phyloP scores from a whole-genome alignment of 2,329 filamentous ascomycete species.

The Diaporthe helianthi region DNA sequence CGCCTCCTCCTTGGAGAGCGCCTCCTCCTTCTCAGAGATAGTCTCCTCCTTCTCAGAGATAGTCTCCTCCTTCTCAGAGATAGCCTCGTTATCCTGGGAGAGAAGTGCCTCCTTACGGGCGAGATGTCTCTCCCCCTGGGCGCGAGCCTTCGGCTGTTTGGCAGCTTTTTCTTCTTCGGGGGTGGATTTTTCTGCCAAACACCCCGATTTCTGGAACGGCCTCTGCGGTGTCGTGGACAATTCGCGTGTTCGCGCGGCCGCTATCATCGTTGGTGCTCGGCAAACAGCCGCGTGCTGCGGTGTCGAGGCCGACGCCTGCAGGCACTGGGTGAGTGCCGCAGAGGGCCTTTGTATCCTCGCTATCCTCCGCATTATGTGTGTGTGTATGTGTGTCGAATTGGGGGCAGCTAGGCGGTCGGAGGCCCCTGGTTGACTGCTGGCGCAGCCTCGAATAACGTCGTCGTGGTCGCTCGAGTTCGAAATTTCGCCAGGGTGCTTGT shows the following conservation, averaged over 20 bases:
- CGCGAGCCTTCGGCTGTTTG: too few species aligned
- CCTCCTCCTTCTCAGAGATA: too few species aligned
- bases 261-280: slow-evolving; percentile 16
- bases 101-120: too few species aligned
- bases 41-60: too few species aligned
- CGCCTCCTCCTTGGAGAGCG: too few species aligned
- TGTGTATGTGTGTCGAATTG: slow-evolving; percentile 3
- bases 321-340: slow-evolving; percentile 28
- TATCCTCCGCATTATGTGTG: slow-evolving; percentile 33
- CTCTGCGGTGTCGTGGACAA: slow-evolving; percentile 32
- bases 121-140: too few species aligned
- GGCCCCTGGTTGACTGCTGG: neutral
- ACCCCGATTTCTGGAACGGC: neutral
- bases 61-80: too few species aligned
- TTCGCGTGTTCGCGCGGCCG: slow-evolving; percentile 14
- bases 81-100: too few species aligned
- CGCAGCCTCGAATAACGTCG: neutral
- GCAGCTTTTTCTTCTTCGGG: neutral
- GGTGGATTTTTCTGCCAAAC: neutral
- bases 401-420: neutral
- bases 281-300: slow-evolving; percentile 21
- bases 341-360: slow-evolving; percentile 30
- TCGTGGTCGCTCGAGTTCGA: slow-evolving; percentile 5
- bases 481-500: slow-evolving; percentile 31
- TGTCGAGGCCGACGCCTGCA: slow-evolving; percentile 23